Conservation (phyloP, 202 grass and related monocot genomes). For the Carex sylvatica region DNA sequence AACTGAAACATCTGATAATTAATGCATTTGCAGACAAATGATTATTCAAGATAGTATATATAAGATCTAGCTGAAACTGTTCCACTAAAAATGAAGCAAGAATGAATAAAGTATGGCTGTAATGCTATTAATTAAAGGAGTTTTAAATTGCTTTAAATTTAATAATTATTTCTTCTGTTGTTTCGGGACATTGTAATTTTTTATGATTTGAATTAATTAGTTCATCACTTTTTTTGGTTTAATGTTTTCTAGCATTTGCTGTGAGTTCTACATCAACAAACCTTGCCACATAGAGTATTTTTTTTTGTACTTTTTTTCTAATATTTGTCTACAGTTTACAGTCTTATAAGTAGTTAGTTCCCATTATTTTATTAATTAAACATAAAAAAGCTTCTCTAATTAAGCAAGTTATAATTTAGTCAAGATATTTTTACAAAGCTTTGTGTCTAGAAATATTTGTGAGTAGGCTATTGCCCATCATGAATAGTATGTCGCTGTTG, state of each 20-base stretch:
- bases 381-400: no score
- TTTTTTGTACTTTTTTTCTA: no score
- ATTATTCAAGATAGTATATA: background rate
- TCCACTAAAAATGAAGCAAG: background rate
- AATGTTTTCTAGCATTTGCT: background rate
- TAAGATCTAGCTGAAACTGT: background rate
- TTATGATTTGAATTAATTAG: background rate
- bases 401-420: no score
- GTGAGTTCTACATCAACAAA: no score
- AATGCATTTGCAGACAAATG: background rate
- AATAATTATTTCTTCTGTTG: background rate
- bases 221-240: background rate
- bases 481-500: no score
- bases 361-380: no score
- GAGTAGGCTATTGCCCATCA: no score
- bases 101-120: slow-evolving; percentile 1
- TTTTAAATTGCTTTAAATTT: background rate
- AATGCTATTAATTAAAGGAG: background rate
- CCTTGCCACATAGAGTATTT: no score
- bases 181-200: background rate
- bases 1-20: slow-evolving; percentile 16
- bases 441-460: no score
- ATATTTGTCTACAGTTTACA: no score
- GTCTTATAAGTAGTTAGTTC: no score
- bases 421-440: no score